A percentile compares a stretch with the other conserved stretches of the same genome.
Evolutionary conservation across 305 asterid genomes (phyloP).

Genomic region (Andrographis paniculata): DNA sequence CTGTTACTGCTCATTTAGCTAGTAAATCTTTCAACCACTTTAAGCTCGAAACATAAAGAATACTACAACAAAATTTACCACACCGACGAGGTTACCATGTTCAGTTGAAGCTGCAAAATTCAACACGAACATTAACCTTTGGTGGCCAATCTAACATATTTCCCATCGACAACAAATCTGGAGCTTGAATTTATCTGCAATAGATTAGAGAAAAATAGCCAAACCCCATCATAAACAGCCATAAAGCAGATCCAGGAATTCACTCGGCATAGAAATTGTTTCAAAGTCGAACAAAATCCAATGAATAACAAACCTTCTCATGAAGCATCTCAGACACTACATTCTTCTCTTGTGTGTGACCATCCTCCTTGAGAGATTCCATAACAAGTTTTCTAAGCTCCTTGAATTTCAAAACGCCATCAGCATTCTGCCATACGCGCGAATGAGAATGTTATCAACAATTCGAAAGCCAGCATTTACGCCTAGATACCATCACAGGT

Average conservation of each 20-base stretch:
- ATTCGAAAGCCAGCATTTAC: no score
- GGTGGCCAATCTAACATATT: conserved; percentile 43
- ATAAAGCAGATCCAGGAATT: no score
- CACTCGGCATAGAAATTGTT: no score
- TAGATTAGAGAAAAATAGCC: conserved; percentile 4
- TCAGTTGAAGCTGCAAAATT: no score
- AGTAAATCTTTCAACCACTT: no score
- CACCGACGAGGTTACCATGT: no score
- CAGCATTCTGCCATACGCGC: conserved; percentile 49
- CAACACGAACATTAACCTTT: no score
- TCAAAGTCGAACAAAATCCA: no score
- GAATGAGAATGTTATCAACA: conserved; percentile 3
- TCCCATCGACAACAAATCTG: conserved; percentile 55
- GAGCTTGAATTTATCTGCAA: conserved; percentile 71
- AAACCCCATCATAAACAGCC: not conserved
- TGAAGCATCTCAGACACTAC: conserved; percentile 39
- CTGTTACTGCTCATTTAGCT: no score
- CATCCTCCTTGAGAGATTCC: conserved; percentile 54
- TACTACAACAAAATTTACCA: not conserved
- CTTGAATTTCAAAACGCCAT: conserved; percentile 53
- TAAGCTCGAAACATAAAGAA: not conserved
- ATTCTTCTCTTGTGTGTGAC: conserved; percentile 34
- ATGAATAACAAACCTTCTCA: conserved; percentile 55
- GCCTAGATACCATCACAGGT: no score
- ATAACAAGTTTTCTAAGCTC: conserved; percentile 49